Base-by-base conservation (phyloP, 1,139 yeast species). In the Taphrina betulina region DNA sequence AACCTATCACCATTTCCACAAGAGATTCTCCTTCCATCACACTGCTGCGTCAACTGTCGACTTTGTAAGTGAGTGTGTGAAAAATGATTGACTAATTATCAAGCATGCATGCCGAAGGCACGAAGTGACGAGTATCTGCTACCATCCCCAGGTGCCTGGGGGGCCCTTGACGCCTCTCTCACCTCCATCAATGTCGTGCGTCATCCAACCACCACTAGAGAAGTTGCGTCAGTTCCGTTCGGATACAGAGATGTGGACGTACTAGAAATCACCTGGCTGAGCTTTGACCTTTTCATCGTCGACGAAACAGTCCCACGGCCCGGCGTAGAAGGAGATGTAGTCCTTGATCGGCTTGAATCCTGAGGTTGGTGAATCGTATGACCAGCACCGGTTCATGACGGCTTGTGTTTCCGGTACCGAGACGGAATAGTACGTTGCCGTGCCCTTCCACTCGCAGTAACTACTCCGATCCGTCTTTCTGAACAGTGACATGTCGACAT, bases 101-200 rank as follows among this genome's bases (percentile, higher is more conserved):
- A n/a, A n/a, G n/a, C n/a, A n/a, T n/a, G n/a, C n/a, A n/a, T n/a
- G n/a, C n/a, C n/a, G n/a, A n/a, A 26, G 31, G 12, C 12, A 26
- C 31, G 31, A 12, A 26, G 31, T 26, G 31, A 12, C 7, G 31
- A 7, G 10, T 17, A 8, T 10, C 24, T 19, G 10, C 20, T 31
- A 50, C 54, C 54, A 50, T 5, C 54, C 46, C 46, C 37, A 42
- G 16, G 54, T 50, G 3, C 54, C 54, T 12, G 54, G 54, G 3
- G 40, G 40, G 17, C 54, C 54, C 24, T 50, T 50, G 40, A 50
- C 54, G 40, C 54, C 54, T 20, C 31, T 29, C 2, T 26, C 17
- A 4, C 54, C 54, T n/a, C 45, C 45, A 16, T 50, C 54, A 14
- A 50, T 40, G 23, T 50, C 54, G 12, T 17, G 22, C 5, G 54